phyloP scores from a whole-genome alignment of 345 rosid genomes.

The Clausena lansium region DNA sequence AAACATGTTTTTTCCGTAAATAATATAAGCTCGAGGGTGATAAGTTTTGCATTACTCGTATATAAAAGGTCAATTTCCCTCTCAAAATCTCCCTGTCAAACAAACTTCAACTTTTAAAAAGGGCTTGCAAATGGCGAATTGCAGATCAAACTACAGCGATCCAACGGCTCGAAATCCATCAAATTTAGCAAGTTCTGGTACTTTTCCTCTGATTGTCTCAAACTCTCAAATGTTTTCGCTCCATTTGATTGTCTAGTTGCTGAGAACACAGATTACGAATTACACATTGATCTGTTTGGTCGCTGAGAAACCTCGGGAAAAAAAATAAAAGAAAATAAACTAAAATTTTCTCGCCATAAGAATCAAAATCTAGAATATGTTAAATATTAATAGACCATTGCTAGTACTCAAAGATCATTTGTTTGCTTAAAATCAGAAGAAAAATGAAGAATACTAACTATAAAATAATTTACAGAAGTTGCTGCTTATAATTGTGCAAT shows the following conservation, averaged over 20 bases:
- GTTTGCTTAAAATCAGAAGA: not conserved
- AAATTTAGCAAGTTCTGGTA: slow-evolving; percentile 21
- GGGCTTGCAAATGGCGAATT: slow-evolving; percentile 21
- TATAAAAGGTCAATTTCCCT: not conserved
- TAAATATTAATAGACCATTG: not conserved
- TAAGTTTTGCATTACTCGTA: not conserved
- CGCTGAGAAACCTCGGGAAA: not conserved
- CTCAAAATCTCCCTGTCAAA: not conserved
- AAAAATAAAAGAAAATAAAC: not conserved
- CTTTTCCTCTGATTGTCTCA: no score
- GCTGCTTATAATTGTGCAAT: not conserved
- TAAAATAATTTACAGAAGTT: no score
- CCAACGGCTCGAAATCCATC: slow-evolving; percentile 19
- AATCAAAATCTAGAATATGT: not conserved
- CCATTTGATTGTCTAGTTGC: not conserved
- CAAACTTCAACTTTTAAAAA: not conserved
- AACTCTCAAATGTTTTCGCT: not conserved
- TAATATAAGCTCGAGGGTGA: not conserved
- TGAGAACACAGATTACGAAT: not conserved
- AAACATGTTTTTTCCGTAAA: not conserved
- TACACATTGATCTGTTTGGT: not conserved
- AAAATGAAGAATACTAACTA: not conserved
- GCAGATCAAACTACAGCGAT: slow-evolving; percentile 15
- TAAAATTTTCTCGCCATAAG: not conserved
- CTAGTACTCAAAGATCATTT: not conserved